Percentiles rank a stretch among this genome's conserved stretches.
phyloP scores from a whole-genome alignment of 805 yeast species.

The Hanseniaspora pseudoguilliermondii region DNA sequence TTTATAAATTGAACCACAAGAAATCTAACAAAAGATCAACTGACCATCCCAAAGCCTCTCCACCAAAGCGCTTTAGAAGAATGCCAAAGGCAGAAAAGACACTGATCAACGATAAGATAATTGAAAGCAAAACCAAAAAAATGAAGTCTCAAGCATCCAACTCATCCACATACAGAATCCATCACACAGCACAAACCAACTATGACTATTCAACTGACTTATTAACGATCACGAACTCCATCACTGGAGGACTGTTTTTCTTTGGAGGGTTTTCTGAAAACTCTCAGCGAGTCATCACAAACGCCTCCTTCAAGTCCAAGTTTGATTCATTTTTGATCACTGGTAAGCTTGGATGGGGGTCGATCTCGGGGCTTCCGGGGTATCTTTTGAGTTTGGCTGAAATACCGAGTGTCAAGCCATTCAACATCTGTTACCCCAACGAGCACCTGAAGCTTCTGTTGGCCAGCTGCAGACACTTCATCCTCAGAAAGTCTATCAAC shows the following conservation, averaged over 20 bases:
- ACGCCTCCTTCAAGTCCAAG: not conserved
- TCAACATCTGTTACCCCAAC: slow-evolving; percentile 45
- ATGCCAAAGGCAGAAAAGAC: not conserved
- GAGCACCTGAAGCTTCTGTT: slow-evolving; percentile 42
- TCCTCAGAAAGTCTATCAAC: slow-evolving; percentile 61
- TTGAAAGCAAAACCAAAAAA: not conserved
- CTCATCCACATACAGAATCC: slow-evolving; percentile 35
- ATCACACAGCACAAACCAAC: slow-evolving; percentile 48
- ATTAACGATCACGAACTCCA: slow-evolving; percentile 39
- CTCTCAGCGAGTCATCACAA: slow-evolving; percentile 46
- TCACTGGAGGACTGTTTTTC: slow-evolving; percentile 36
- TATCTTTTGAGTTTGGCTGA: slow-evolving; percentile 69
- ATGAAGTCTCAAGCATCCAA: not conserved
- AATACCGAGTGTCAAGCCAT: slow-evolving; percentile 43
- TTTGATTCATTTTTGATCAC: slow-evolving; percentile 31
- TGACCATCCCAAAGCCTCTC: not conserved
- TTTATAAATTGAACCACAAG: not conserved
- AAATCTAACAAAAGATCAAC: not conserved
- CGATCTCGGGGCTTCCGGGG: slow-evolving; percentile 91
- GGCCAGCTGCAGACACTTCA: slow-evolving; percentile 77
- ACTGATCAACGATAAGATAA: not conserved
- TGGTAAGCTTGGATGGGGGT: slow-evolving; percentile 64
- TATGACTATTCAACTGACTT: slow-evolving; percentile 37
- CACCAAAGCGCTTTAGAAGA: not conserved
- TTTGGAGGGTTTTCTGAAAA: slow-evolving; percentile 83